Percentiles rank a stretch among this genome's conserved stretches.
phyloP scores from a whole-genome alignment of 495 filamentous ascomycete genomes.

The Xylaria telfairii region DNA sequence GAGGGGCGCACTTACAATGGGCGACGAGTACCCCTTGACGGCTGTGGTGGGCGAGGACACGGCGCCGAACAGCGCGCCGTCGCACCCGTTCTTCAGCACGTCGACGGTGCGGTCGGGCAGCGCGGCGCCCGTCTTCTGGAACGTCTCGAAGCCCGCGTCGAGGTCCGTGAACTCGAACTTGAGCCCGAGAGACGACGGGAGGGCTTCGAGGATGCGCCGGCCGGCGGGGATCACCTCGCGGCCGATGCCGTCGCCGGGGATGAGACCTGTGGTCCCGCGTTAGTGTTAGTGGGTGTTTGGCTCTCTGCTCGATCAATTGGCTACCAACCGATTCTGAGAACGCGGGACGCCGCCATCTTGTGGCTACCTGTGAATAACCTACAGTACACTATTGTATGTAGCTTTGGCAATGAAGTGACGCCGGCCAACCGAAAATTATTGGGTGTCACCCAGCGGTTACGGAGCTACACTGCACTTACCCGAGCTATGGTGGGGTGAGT shows the following conservation, averaged over 20 bases:
- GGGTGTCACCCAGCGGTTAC: conserved; percentile 21
- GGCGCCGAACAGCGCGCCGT: conserved; percentile 95
- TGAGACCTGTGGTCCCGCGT: conserved; percentile 68
- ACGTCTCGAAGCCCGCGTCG: conserved; percentile 89
- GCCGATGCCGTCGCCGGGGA: conserved; percentile 97
- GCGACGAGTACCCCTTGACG: conserved; percentile 93
- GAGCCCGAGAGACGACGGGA: conserved; percentile 79
- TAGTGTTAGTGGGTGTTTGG: neutral
- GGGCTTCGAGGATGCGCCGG: conserved; percentile 85
- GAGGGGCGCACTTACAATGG: conserved; percentile 64
- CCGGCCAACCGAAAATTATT: conserved; percentile 5
- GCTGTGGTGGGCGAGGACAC: conserved; percentile 89
- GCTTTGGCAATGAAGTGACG: neutral
- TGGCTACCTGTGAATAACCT: neutral
- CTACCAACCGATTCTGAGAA: conserved; percentile 64
- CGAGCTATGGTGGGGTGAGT: conserved; percentile 14
- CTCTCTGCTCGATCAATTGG: neutral
- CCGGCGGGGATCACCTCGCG: conserved; percentile 98
- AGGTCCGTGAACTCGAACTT: conserved; percentile 95
- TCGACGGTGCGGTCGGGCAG: conserved; percentile 90
- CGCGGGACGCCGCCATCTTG: conserved; percentile 61
- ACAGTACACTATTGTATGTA: neutral
- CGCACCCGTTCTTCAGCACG: conserved; percentile 83
- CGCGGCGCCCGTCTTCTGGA: conserved; percentile 84
- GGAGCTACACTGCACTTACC: conserved; percentile 14